Percentiles rank a stretch among this genome's conserved stretches.
Conservation (phyloP, 352 stramenopile genomes). For the Phytophthora brassicae region DNA sequence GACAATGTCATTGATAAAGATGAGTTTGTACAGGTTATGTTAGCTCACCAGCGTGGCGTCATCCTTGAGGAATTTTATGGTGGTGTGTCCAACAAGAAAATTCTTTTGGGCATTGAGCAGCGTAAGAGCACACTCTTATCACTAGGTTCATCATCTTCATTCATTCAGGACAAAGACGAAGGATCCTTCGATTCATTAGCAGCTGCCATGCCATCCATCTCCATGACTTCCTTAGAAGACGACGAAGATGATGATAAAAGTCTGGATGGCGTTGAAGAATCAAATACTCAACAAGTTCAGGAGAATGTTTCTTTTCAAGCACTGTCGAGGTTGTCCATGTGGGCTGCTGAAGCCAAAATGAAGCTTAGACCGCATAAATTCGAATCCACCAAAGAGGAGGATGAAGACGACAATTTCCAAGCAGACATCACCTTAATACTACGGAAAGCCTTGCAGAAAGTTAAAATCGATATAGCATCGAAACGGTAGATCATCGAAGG, state of each 20-base stretch:
- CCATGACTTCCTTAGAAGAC: slow-evolving; percentile 30
- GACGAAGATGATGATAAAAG: slow-evolving; percentile 32
- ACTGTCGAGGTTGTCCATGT: slow-evolving; percentile 54
- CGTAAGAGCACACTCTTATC: slow-evolving; percentile 43
- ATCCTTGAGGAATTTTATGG: slow-evolving; percentile 71
- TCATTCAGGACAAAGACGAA: slow-evolving; percentile 49
- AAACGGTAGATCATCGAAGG: slow-evolving; percentile 13
- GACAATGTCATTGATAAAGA: slow-evolving; percentile 83
- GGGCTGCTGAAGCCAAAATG: slow-evolving; percentile 56
- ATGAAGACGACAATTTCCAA: slow-evolving; percentile 37
- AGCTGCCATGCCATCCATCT: slow-evolving; percentile 45
- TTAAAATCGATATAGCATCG: slow-evolving; percentile 43
- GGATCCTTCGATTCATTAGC: slow-evolving; percentile 59
- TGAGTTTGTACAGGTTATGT: slow-evolving; percentile 77
- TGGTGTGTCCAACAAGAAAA: slow-evolving; percentile 55
- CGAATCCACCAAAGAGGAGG: slow-evolving; percentile 19
- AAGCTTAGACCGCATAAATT: slow-evolving; percentile 33
- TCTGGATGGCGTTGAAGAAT: slow-evolving; percentile 9
- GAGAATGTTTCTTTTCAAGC: slow-evolving; percentile 70
- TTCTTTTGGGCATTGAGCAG: slow-evolving; percentile 47
- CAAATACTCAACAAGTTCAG: slow-evolving; percentile 30
- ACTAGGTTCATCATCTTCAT: slow-evolving; percentile 4
- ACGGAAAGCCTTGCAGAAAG: slow-evolving; percentile 51
- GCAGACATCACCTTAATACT: slow-evolving; percentile 44
- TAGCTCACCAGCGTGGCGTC: slow-evolving; percentile 63